Evolutionary conservation across 2,329 filamentous ascomycete species (phyloP).

Genomic region (Alternaria arborescens): DNA sequence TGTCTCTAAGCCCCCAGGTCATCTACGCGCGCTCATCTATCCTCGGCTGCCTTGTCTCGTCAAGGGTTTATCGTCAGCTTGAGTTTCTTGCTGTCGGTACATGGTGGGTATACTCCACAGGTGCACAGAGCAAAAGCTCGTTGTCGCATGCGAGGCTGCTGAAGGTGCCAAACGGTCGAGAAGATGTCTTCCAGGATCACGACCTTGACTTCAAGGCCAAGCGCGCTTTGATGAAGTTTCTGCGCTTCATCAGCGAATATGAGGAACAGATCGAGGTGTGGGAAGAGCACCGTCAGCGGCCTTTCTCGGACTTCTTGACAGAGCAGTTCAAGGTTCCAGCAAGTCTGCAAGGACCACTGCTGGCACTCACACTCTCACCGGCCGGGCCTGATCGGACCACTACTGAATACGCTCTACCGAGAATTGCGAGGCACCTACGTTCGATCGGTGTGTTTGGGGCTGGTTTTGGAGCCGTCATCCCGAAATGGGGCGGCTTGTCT

Average conservation of each 20-base stretch:
- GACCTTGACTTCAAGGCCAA: constrained; percentile 82
- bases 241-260: constrained; percentile 83
- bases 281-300: constrained; percentile 63
- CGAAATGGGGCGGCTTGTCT: constrained; percentile 90
- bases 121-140: constrained; percentile 4
- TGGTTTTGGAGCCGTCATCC: constrained; percentile 87
- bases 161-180: constrained; percentile 85
- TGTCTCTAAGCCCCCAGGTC: constrained; percentile 85
- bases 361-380: constrained; percentile 79
- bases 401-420: constrained; percentile 73
- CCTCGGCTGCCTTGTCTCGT: constrained; percentile 83
- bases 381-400: constrained; percentile 62
- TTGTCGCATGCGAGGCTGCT: constrained; percentile 55
- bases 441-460: constrained; percentile 89
- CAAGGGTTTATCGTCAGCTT: constrained; percentile 84
- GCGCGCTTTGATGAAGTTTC: constrained; percentile 88
- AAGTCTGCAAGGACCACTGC: constrained; percentile 70
- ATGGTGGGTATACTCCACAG: constrained; percentile 77
- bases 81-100: constrained; percentile 94
- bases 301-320: constrained; percentile 68
- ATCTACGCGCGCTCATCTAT: constrained; percentile 85
- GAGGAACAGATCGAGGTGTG: constrained; percentile 68
- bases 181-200: constrained; percentile 86
- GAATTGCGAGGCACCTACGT: constrained; percentile 79
- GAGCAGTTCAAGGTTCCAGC: constrained; percentile 64